Base-by-base conservation (phyloP, 495 filamentous ascomycete species). In the Annulohypoxylon stygium region DNA sequence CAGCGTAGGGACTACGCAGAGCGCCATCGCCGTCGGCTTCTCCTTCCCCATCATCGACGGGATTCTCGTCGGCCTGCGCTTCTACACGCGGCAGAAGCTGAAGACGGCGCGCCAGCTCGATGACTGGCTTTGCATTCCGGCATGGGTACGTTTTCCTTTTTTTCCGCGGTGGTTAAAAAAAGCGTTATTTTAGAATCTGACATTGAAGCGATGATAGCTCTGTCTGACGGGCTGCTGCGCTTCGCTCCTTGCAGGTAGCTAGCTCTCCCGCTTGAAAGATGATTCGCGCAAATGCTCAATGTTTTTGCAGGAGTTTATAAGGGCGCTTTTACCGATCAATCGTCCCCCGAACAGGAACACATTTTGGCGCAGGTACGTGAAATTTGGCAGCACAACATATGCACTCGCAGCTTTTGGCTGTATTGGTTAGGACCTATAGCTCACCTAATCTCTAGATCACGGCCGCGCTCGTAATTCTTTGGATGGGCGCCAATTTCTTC, bases 41-140 rank as follows among this genome's bases (percentile, higher is more conserved):
- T 26, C 18, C 48, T 51, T 51, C 20, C 48, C 48, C 20, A 26
- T 51, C 7, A 51, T 51, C 48, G 23, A 51, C 11, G 48, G 48
- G 48, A 51, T 51, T 4, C 18, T 51, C 23, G 23, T 51, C 20
- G 7, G 48, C 11, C 8, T 51, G 9, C 48, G 48, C 23, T 51
- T 51, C 48, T 51, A 51, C 11, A 51, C 48, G 48, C 48, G 48
- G 10, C 48, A 20, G 48, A 51, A 51, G 20, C 20, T 51, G 48
- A 51, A 51, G 48, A 25, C 48, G 20, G 48, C 25, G 18, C 48
- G 48, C 20, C 20, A 51, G 48, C 48, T 51, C 23, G 48, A 51
- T 11, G 48, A 51, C 11, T 51, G 48, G 48, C 48, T 51, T 26
- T 51, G 48, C 8, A 51, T 51, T 51, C 48, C 48, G 48, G 48